Base-by-base conservation (phyloP, 257 asterid genomes). In the Oldenlandia corymbosa region DNA sequence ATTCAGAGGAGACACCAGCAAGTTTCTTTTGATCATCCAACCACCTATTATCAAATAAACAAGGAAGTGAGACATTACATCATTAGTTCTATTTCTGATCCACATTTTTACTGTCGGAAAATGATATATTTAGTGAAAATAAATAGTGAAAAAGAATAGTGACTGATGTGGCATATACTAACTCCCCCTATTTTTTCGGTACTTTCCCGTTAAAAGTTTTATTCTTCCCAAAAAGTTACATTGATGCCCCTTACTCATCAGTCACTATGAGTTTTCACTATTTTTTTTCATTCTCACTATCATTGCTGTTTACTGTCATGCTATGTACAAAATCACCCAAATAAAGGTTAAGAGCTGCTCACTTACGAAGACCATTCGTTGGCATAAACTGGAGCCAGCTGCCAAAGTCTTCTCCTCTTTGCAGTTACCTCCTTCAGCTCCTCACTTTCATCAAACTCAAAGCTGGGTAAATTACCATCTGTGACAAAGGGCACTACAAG, bases 351-450 rank as follows among this genome's bases (percentile, higher is more conserved):
- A n/a, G n/a, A n/a, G n/a, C n/a, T n/a, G n/a, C n/a, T n/a, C n/a
- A n/a, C 97, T 91, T 81, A 91, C 98, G 70, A 76, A 69, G 79
- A 67, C 98, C 98, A 91, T 63, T 86, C 94, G 52, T 78, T 67
- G 32, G 60, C 55, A 70, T n/a, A 60, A 69, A 86, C 75, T 41
- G 98, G 98, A 72, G 83, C 66, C 36, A 91, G 78, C 80, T 88
- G 98, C 98, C 98, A 91, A 43, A 91, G 83, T 79, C 94, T 76
- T 76, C 76, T 88, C 76, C 95, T 76, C 71, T 78, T 84, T 46
- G 79, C 74, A 50, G 75, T 83, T 31, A 78, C 50, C 73, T 80
- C 90, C 79, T 69, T 58, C 43, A 53, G 72, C 70, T 81, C 95
- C 70, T 81, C 94, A 26, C 72, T 67, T 57, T 84, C 95, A 21